phyloP scores from a whole-genome alignment of 2,329 filamentous ascomycete genomes.

The Nemania diffusa region DNA sequence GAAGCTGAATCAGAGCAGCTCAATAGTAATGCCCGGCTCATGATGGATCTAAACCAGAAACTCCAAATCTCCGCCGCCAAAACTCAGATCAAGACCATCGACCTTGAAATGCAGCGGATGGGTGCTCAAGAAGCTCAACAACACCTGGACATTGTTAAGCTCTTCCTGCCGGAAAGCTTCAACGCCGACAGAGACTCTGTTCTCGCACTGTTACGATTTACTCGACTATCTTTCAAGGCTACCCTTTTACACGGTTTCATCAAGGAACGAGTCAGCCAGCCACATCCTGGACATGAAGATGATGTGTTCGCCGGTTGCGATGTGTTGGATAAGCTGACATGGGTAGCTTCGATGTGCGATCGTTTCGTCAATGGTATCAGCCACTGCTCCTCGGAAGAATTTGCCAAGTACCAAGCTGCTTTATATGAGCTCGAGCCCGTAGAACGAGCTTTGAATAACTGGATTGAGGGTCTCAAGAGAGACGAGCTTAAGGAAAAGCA shows the following conservation, averaged over 20 bases:
- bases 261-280: constrained; percentile 78
- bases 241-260: constrained; percentile 80
- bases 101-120: constrained; percentile 85
- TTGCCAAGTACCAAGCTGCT: constrained; percentile 80
- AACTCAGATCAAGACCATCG: constrained; percentile 93
- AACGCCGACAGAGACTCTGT: constrained; percentile 84
- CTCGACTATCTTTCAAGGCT: constrained; percentile 88
- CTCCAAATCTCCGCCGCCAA: constrained; percentile 90
- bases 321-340: constrained; percentile 84
- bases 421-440: constrained; percentile 91
- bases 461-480: constrained; percentile 84
- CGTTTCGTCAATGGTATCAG: constrained; percentile 85
- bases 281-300: constrained; percentile 76
- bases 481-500: constrained; percentile 89
- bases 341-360: constrained; percentile 84
- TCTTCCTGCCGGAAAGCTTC: constrained; percentile 89
- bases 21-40: constrained; percentile 85
- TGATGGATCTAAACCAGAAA: constrained; percentile 97
- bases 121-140: constrained; percentile 90
- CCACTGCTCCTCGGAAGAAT: constrained; percentile 80
- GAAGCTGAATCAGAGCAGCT: constrained; percentile 94
- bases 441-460: constrained; percentile 86
- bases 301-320: constrained; percentile 83
- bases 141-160: constrained; percentile 86
- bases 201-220: constrained; percentile 88